These are phyloP conservation scores for Zymoseptoria tritici DNA, from an alignment of 2,329 filamentous ascomycete genomes.

Conservation along the genomic window DNA sequence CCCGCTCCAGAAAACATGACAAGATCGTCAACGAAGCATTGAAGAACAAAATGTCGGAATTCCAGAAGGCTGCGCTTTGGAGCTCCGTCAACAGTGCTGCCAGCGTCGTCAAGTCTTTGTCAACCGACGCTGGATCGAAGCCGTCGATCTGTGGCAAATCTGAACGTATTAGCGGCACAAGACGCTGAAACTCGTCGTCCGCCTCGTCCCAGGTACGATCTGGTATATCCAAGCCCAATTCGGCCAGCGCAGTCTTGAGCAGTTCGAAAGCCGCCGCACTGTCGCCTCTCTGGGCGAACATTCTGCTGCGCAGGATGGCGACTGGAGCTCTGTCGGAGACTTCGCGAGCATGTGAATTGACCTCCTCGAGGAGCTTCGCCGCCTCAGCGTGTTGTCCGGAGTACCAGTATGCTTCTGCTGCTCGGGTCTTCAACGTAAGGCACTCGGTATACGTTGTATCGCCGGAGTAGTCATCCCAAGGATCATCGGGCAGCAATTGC, in stretches of 20 bases:
- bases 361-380: slow-evolving; percentile 57
- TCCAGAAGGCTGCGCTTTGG: slow-evolving; percentile 54
- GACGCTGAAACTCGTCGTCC: slow-evolving; percentile 61
- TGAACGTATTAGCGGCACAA: slow-evolving; percentile 20
- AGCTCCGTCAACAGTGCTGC: slow-evolving; percentile 56
- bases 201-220: slow-evolving; percentile 66
- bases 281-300: slow-evolving; percentile 68
- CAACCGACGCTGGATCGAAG: slow-evolving; percentile 31
- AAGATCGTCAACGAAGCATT: slow-evolving; percentile 61
- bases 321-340: slow-evolving; percentile 75
- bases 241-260: slow-evolving; percentile 62
- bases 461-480: slow-evolving; percentile 60
- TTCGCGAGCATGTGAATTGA: slow-evolving; percentile 63
- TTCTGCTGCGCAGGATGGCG: slow-evolving; percentile 73
- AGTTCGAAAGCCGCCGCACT: slow-evolving; percentile 60
- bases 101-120: slow-evolving; percentile 53
- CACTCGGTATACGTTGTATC: slow-evolving; percentile 86
- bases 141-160: slow-evolving; percentile 13
- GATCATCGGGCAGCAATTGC: slow-evolving; percentile 66
- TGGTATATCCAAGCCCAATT: slow-evolving; percentile 60
- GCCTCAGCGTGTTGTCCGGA: slow-evolving; percentile 65
- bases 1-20: slow-evolving; percentile 55
- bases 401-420: slow-evolving; percentile 76
- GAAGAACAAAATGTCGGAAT: slow-evolving; percentile 62
- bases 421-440: slow-evolving; percentile 66